Base-by-base conservation (phyloP, 2,329 filamentous ascomycete genomes). In the Geosmithia morbida region DNA sequence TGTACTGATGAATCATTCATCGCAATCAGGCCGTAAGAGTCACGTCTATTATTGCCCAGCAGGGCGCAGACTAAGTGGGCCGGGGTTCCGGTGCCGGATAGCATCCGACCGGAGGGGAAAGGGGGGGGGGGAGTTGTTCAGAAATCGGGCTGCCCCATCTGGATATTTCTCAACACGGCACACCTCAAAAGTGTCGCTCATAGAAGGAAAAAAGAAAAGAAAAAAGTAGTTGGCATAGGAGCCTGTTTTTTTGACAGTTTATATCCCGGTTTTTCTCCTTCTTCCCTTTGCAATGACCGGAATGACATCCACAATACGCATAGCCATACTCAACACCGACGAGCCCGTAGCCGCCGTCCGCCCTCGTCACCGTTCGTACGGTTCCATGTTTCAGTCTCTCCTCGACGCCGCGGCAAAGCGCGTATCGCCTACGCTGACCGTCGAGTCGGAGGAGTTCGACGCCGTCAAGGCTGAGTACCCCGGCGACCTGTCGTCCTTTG, bases 391-490 rank as follows among this genome's bases (percentile, higher is more conserved):
- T 41, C 53, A 55, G 48, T 41, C 41, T 17, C 52, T 56, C 14
- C 47, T 56, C 26, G 41, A 30, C 37, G 49, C 44, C 1, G 49
- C 54, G 0, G 54, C 54, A 6, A 43, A 41, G 8, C 50, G 53
- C 8, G 44, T 52, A 16, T 50, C 51, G 5, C 45, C 30, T 11
- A 11, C 3, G n/a, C 14, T 20, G 16, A 2, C 22, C 2, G 47
- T 55, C 43, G 43, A 55, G 19, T 62, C 61, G 0, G 55, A 53
- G 13, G 58, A 61, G 22, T 67, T 62, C 54, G 57, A 69, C 46
- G 58, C 62, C 8, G 53, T 60, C 10, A 54, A 51, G 8, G 56
- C 58, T 8, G 55, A 65, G 47, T 66, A 66, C 43, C 66, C 66
- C 0, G 16, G 47, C 1, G 53, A 52, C 0, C 46, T 62, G 3